These are phyloP conservation scores for Pseudovirgaria hyperparasitica DNA, from an alignment of 2,329 filamentous ascomycete genomes.

Conservation along the genomic window DNA sequence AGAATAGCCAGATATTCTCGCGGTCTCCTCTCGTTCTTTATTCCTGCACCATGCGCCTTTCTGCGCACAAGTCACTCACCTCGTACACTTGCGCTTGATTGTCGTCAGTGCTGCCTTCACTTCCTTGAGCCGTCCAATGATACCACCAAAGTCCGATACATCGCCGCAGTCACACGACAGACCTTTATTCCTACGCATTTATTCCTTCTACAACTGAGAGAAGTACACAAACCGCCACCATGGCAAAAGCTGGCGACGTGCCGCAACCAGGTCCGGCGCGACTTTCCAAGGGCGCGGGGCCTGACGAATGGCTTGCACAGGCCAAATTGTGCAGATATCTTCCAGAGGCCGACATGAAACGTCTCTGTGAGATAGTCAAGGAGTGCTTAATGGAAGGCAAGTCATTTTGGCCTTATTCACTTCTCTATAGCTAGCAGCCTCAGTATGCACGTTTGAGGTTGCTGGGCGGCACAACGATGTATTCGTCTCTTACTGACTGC, in stretches of 20 bases:
- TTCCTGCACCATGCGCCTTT: too few species aligned
- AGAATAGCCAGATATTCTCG: too few species aligned
- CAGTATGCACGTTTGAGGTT: background rate
- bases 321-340: conserved; percentile 96
- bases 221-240: conserved; percentile 10
- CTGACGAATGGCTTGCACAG: conserved; percentile 93
- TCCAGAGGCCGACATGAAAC: conserved; percentile 94
- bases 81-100: conserved; percentile 3
- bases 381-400: conserved; percentile 96
- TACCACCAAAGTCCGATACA: conserved; percentile 11
- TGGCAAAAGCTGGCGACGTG: conserved; percentile 46
- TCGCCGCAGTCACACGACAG: conserved; percentile 18
- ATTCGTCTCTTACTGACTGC: too few species aligned
- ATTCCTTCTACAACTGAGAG: conserved; percentile 1
- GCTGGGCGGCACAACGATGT: too few species aligned
- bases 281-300: conserved; percentile 67
- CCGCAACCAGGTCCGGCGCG: conserved; percentile 87
- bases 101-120: conserved; percentile 1
- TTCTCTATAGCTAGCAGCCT: background rate
- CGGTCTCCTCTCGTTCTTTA: too few species aligned
- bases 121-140: conserved; percentile 8
- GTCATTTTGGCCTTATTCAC: conserved; percentile 6
- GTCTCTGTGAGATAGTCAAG: conserved; percentile 96
- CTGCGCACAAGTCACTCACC: conserved; percentile 3
- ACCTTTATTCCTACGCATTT: conserved; percentile 5